Evolutionary conservation across 1,284 basidiomycete species (phyloP).

Genomic region (Psilocybe mexicana): DNA sequence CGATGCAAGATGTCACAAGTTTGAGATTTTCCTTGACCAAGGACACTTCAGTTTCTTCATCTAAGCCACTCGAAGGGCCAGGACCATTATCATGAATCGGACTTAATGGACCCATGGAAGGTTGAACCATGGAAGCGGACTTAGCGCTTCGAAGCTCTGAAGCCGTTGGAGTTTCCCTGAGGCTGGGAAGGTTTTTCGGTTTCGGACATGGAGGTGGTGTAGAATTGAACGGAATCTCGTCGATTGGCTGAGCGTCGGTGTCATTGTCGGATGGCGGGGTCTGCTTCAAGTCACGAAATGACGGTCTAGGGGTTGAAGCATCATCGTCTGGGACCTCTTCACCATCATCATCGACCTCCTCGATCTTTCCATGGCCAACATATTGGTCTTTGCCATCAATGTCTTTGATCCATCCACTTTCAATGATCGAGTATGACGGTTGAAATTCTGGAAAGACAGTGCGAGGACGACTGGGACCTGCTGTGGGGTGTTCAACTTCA

Average conservation of each 20-base stretch:
- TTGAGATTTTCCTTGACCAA: conserved; percentile 24
- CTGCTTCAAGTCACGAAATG: conserved; percentile 4
- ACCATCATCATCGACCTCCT: conserved; percentile 28
- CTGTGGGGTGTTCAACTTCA: conserved; percentile 9
- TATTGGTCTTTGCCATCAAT: conserved; percentile 22
- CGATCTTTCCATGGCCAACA: conserved; percentile 27
- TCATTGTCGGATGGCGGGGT: conserved; percentile 10
- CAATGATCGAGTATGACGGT: conserved; percentile 12
- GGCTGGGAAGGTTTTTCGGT: conserved; percentile 22
- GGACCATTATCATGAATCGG: not conserved
- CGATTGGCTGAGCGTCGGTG: conserved; percentile 12
- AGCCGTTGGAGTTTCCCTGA: conserved; percentile 20
- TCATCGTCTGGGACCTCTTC: conserved; percentile 15
- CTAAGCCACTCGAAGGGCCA: conserved; percentile 10
- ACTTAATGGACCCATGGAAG: conserved; percentile 2
- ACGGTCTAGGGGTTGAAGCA: conserved; percentile 17
- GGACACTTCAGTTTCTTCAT: conserved; percentile 20
- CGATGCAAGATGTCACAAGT: conserved; percentile 18
- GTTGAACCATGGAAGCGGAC: conserved; percentile 12
- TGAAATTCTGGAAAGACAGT: conserved; percentile 15
- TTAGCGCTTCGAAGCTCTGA: conserved; percentile 22
- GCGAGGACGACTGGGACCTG: conserved; percentile 20
- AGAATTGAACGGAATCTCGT: conserved; percentile 18
- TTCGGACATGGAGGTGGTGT: conserved; percentile 21
- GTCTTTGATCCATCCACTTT: conserved; percentile 26